Conservation (phyloP, 108 stramenopile genomes). For the Fragilaria crotonensis region DNA sequence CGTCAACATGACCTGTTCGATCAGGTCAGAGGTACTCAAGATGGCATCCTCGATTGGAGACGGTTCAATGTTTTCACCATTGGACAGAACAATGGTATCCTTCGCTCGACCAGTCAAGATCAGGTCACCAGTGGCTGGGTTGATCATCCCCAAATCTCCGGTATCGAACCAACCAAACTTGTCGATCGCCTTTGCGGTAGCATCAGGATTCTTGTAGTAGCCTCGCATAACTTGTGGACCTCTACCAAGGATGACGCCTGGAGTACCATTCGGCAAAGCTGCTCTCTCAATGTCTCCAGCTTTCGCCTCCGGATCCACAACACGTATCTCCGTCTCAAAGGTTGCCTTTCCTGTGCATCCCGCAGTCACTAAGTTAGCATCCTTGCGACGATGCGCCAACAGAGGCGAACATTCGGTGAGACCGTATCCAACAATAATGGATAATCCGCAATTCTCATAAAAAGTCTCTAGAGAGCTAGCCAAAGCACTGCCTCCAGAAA, state of each 20-base stretch:
- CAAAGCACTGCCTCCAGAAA: conserved; percentile 86
- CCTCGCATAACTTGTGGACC: conserved; percentile 90
- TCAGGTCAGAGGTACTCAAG: conserved; percentile 46
- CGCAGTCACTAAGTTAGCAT: conserved; percentile 60
- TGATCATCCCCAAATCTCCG: conserved; percentile 84
- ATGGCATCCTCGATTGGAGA: conserved; percentile 77
- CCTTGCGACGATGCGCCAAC: conserved; percentile 55
- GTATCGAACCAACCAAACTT: conserved; percentile 87
- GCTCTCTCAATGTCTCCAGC: conserved; percentile 33
- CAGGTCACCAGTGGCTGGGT: conserved; percentile 82
- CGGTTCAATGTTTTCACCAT: conserved; percentile 88
- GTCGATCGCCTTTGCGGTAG: conserved; percentile 70
- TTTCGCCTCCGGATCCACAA: conserved; percentile 62
- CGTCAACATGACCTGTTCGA: conserved; percentile 92
- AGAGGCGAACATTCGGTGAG: conserved; percentile 87
- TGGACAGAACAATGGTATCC: conserved; percentile 88
- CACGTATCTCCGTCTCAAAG: conserved; percentile 69
- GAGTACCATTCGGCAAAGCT: conserved; percentile 46
- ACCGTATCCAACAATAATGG: conserved; percentile 86
- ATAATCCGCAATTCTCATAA: conserved; percentile 81
- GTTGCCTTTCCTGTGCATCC: conserved; percentile 78
- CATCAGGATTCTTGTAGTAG: conserved; percentile 84
- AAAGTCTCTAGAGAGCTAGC: conserved; percentile 82
- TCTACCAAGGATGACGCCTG: conserved; percentile 66
- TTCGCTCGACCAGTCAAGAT: conserved; percentile 85